Conservation (phyloP, 1,284 basidiomycete species). For the Ganoderma meredithae region DNA sequence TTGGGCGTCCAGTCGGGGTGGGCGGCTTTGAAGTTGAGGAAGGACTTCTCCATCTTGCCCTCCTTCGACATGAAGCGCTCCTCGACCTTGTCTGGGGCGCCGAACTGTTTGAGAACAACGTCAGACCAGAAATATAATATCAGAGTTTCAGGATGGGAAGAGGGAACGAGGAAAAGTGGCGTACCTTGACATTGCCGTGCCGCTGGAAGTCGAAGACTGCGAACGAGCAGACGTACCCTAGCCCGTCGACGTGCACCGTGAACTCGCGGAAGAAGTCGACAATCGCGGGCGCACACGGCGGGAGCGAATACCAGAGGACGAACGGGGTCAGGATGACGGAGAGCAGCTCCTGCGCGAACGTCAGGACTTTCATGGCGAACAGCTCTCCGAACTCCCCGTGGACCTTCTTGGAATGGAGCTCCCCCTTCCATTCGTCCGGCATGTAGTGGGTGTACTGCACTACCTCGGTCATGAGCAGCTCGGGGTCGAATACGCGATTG, state of each 20-base stretch:
- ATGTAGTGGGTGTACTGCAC: conserved; percentile 96
- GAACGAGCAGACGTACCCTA: conserved; percentile 97
- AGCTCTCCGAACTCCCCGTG: conserved; percentile 90
- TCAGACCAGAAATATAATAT: background rate
- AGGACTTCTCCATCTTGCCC: conserved; percentile 98
- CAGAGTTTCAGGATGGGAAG: background rate
- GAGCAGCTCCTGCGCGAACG: conserved; percentile 88
- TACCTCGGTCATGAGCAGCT: conserved; percentile 89
- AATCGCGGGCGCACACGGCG: conserved; percentile 86
- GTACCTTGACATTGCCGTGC: conserved; percentile 86
- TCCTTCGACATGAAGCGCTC: conserved; percentile 85
- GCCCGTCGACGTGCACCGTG: conserved; percentile 93
- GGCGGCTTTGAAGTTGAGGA: conserved; percentile 95
- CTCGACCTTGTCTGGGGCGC: conserved; percentile 71
- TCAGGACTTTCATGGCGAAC: conserved; percentile 87
- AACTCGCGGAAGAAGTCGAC: conserved; percentile 98
- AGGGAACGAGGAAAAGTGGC: conserved; percentile 26
- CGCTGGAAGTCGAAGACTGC: conserved; percentile 97
- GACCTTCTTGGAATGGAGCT: conserved; percentile 90
- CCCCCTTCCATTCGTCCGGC: conserved; percentile 89
- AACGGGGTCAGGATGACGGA: conserved; percentile 95
- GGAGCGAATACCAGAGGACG: conserved; percentile 92
- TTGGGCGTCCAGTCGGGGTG: conserved; percentile 95
- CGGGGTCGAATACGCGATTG: conserved; percentile 92
- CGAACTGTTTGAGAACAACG: conserved; percentile 58